Conservation (phyloP, 2,329 filamentous ascomycete species). For the Davidsoniella virescens region DNA sequence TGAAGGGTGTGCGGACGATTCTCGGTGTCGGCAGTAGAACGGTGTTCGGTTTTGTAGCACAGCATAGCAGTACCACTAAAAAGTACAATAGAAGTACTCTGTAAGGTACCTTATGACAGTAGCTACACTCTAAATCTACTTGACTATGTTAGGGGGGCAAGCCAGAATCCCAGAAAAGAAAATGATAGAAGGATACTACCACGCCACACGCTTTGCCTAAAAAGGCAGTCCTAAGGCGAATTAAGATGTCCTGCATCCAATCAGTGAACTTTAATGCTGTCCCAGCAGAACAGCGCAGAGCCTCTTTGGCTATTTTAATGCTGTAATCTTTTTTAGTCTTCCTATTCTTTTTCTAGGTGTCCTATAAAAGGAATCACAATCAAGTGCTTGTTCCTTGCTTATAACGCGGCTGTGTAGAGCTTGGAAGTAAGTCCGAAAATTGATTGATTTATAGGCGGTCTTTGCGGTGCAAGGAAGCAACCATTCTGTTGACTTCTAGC, state of each 20-base stretch:
- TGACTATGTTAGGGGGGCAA: too few relatives aligned
- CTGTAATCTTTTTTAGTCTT: too few relatives aligned
- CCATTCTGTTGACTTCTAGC: too few relatives aligned
- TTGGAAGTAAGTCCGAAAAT: too few relatives aligned
- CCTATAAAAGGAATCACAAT: too few relatives aligned
- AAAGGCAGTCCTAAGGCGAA: neutral
- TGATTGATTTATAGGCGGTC: too few relatives aligned
- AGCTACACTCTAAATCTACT: too few relatives aligned
- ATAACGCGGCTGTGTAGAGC: too few relatives aligned
- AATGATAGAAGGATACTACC: neutral
- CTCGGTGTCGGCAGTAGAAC: constrained; percentile 7
- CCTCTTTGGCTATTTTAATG: neutral
- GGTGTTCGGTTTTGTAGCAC: constrained; percentile 5
- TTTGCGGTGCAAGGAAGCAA: too few relatives aligned
- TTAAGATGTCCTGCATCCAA: neutral
- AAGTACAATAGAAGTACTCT: too few relatives aligned
- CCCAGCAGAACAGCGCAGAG: neutral
- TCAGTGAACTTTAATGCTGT: neutral
- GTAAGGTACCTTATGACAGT: neutral
- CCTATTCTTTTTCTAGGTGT: too few relatives aligned
- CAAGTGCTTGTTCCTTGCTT: too few relatives aligned
- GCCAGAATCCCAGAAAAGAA: neutral
- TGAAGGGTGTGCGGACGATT: constrained; percentile 4
- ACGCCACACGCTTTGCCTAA: neutral
- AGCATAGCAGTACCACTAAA: neutral